phyloP scores from a whole-genome alignment of 805 yeast species.

The Starmerella powellii region DNA sequence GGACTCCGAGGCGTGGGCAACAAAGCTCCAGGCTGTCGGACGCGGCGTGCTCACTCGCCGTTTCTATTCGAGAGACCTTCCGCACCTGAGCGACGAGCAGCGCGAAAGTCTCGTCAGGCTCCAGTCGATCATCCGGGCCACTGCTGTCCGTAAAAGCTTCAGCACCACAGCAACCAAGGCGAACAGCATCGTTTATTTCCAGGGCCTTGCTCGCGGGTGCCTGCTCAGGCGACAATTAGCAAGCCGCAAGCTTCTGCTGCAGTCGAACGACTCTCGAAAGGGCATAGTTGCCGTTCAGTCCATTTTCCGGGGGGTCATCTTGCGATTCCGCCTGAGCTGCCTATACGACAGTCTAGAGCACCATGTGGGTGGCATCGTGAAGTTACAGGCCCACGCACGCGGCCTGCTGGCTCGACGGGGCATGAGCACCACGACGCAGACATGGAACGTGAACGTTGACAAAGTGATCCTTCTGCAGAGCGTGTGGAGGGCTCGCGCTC shows the following conservation, averaged over 20 bases:
- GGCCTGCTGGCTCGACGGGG: slow-evolving; percentile 27
- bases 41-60: slow-evolving; percentile 22
- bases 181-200: slow-evolving; percentile 30
- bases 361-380: slow-evolving; percentile 23
- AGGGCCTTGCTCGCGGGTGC: slow-evolving; percentile 44
- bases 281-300: slow-evolving; percentile 29
- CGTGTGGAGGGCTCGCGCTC: slow-evolving; percentile 51
- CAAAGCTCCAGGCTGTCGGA: slow-evolving; percentile 17
- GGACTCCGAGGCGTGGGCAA: not conserved
- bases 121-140: slow-evolving; percentile 48
- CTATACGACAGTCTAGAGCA: slow-evolving; percentile 30
- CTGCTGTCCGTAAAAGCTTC: slow-evolving; percentile 29
- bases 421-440: slow-evolving; percentile 29
- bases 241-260: not conserved
- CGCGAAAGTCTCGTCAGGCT: slow-evolving; percentile 31
- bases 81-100: not conserved
- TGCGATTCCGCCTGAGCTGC: slow-evolving; percentile 28
- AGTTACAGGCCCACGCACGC: slow-evolving; percentile 28
- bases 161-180: slow-evolving; percentile 6
- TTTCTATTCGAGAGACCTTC: not conserved
- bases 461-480: slow-evolving; percentile 65
- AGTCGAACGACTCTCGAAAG: not conserved
- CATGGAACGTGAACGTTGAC: slow-evolving; percentile 43
- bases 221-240: slow-evolving; percentile 17
- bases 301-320: slow-evolving; percentile 29